phyloP scores from a whole-genome alignment of 1,284 basidiomycete genomes.

The Malassezia restricta region DNA sequence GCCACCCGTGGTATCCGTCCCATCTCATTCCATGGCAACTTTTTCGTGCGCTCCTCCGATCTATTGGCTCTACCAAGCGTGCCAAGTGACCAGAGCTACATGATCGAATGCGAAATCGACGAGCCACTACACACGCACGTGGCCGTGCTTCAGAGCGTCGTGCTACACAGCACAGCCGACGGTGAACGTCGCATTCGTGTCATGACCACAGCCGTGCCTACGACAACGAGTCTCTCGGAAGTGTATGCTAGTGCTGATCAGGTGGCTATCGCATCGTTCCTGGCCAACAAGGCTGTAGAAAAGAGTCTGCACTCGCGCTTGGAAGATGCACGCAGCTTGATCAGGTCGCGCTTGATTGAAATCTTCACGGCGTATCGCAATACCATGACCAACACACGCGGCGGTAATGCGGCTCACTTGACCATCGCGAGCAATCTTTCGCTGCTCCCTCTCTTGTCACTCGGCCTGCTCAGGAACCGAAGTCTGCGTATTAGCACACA shows the following conservation, averaged over 20 bases:
- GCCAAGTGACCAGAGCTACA: conserved; percentile 89
- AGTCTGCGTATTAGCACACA: conserved; percentile 87
- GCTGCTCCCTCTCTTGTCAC: conserved; percentile 76
- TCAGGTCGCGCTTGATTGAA: conserved; percentile 80
- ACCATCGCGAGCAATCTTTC: conserved; percentile 84
- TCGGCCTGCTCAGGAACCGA: conserved; percentile 88
- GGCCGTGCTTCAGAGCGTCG: conserved; percentile 89
- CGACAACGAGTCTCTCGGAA: conserved; percentile 82
- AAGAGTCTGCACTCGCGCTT: conserved; percentile 70
- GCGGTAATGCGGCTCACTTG: conserved; percentile 77
- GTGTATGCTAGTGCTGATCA: conserved; percentile 91
- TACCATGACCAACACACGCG: conserved; percentile 73
- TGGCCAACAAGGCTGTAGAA: conserved; percentile 96
- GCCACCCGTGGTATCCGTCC: conserved; percentile 73
- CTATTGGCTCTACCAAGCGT: conserved; percentile 91
- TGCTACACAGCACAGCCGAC: conserved; percentile 88
- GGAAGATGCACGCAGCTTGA: conserved; percentile 82
- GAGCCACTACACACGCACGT: conserved; percentile 84
- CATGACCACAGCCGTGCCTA: conserved; percentile 80
- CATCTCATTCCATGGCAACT: conserved; percentile 98
- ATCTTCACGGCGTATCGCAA: conserved; percentile 85
- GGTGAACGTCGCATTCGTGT: conserved; percentile 95
- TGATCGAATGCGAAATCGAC: conserved; percentile 92
- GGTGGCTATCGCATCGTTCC: conserved; percentile 71
- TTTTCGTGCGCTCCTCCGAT: conserved; percentile 96